Evolutionary conservation across 352 stramenopile genomes (phyloP), one percentile per base, ranked within the genome.

Genomic region (Bremia lactucae): DNA sequence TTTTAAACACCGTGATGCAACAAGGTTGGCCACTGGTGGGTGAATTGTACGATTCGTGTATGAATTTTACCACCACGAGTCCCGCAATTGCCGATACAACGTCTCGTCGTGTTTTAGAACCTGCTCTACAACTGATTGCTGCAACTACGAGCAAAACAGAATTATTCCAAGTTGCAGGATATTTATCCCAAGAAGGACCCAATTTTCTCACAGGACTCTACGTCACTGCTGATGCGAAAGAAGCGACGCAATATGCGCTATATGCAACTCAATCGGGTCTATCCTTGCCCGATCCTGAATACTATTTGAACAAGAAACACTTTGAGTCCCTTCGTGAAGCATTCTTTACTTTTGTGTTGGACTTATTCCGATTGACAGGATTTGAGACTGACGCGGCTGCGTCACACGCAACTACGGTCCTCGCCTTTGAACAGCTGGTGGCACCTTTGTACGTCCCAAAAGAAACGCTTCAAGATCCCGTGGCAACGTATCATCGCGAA

Each of bases 1-100:
- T 58, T 23, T 83, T 83, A 43, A 66, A 84, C 13, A n/a, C 52
- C 13, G 50, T 65, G 16, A 63, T 87, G 35, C 21, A 71, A 35
- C 58, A 76, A 36, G 72, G 1, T 21, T 89, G 35, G 40, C 81
- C 38, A 65, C 73, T 31, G 59, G 85, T 35, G 66, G 24, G 24
- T 3, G 24, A 29, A 29, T 29, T 29, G 13, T 29, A 29, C 13
- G 24, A 29, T 29, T 29, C 24, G 7, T 29, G 24, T 11, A 29
- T 29, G 24, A 29, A 29, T 29, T 29, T 4, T 11, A 29, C 7
- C 24, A 29, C 8, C 3, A 29, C 24, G 1, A 29, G 24, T 11
- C 8, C 8, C 24, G 7, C 24, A 29, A 3, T 3, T 13, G 24
- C 24, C 7, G 24, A 29, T 29, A 7, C 8, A 11, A 11, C 24